Evolutionary conservation across 176 grass and related monocot species (phyloP).

Genomic region (Avena eriantha): DNA sequence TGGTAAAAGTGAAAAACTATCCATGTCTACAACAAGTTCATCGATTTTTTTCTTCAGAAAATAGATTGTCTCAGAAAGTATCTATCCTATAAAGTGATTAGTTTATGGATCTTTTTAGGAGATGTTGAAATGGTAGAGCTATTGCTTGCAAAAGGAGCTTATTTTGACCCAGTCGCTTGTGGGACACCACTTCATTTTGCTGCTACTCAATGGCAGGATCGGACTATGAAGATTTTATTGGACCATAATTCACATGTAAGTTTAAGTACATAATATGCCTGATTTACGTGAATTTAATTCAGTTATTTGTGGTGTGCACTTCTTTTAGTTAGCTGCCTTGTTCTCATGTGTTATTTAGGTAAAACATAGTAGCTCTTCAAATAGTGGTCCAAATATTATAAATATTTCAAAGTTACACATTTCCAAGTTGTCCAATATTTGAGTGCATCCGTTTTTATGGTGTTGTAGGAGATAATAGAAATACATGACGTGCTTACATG

Average conservation of each 20-base stretch:
- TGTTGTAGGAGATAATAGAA: too few species aligned
- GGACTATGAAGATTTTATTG: slow-evolving; percentile 30
- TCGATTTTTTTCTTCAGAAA: not conserved
- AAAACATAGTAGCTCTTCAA: not conserved
- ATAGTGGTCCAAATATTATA: not conserved
- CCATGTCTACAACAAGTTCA: not conserved
- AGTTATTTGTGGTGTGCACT: not conserved
- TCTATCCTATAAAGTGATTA: not conserved
- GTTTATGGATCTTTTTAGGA: not conserved
- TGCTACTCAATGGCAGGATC: slow-evolving; percentile 9
- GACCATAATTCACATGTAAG: slow-evolving; percentile 34
- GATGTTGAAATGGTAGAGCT: slow-evolving; percentile 21
- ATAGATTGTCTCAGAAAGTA: not conserved
- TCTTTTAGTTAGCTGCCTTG: not conserved
- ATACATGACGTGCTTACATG: too few species aligned
- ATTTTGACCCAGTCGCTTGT: slow-evolving; percentile 28
- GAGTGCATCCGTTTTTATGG: too few species aligned
- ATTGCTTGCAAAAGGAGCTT: slow-evolving; percentile 37
- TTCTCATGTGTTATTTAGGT: not conserved
- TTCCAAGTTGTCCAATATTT: too few species aligned
- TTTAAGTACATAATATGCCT: not conserved
- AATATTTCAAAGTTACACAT: too few species aligned
- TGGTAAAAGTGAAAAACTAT: not conserved
- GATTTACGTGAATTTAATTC: not conserved
- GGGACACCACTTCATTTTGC: slow-evolving; percentile 37